phyloP scores from a whole-genome alignment of 345 rosid genomes.

The Sisymbrium altissimum region DNA sequence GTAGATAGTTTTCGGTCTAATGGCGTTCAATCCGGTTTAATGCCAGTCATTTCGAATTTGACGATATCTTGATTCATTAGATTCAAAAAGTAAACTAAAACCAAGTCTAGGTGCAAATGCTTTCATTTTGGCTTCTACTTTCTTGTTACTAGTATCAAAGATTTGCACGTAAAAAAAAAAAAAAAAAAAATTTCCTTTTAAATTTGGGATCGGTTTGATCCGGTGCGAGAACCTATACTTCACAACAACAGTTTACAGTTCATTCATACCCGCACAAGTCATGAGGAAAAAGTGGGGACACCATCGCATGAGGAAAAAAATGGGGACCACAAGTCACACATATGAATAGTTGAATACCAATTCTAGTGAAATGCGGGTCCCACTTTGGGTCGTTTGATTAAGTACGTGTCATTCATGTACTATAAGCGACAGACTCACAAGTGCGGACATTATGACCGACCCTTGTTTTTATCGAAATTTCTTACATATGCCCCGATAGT shows the following conservation, averaged over 20 bases:
- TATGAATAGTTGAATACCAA: background rate
- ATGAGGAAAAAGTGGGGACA: background rate
- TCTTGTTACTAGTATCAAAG: background rate
- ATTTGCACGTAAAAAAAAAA: background rate
- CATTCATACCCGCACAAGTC: background rate
- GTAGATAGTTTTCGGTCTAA: background rate
- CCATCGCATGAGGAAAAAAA: too few relatives aligned
- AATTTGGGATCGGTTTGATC: background rate
- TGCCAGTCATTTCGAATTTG: background rate
- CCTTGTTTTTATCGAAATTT: background rate
- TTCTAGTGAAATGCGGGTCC: background rate
- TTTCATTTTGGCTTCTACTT: background rate
- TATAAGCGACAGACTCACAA: background rate
- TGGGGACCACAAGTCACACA: background rate
- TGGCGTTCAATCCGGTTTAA: background rate
- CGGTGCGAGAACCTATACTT: background rate
- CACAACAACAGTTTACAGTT: background rate
- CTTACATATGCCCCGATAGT: background rate
- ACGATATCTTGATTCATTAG: background rate
- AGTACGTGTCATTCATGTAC: background rate
- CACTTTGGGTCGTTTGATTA: background rate
- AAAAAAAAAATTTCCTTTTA: too few relatives aligned
- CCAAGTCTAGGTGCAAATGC: background rate
- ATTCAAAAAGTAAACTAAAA: background rate
- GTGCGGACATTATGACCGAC: background rate